Evolutionary conservation across 1,284 basidiomycete genomes (phyloP), one percentile per base, ranked within the genome.

Genomic region (Microbotryum silenes-acaulis): DNA sequence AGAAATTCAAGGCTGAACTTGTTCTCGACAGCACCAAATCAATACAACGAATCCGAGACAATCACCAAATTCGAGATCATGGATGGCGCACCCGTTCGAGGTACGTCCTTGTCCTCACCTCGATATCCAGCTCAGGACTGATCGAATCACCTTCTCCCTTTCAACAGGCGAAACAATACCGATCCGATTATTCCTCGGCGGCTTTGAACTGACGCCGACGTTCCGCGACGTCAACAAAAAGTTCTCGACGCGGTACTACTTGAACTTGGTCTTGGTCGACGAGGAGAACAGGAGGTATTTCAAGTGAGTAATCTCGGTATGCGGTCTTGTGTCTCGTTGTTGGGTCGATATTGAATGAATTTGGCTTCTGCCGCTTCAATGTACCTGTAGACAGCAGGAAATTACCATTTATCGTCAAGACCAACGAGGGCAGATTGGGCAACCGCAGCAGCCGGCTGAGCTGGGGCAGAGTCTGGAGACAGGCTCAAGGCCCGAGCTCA

Each of bases 31-130:
- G 77, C 75, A 4, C 96, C 94, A 10, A 98, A 98, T 74, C 91
- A 94, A 77, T 98, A 98, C 78, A 98, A 97, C 75, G 94, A 98
- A 77, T 91, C 88, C 68, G 94, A 98, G 75, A 98, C 94, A 6
- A 98, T 98, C 72, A 97, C 96, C 31, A 98, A 98, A 77, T 97
- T 97, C 74, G 94, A 97, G 77, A 97, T 98, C 72, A 97, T 97
- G 94, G 92, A 96, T 74, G 92, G 91, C 9, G 90, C 91, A 6
- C 91, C 91, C 1, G 91, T 97, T 21, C 82, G 92, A 78, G 90
- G 90, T 85, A 64, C 56, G 81, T 59, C 53, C 5, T 9, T 29
- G 29, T 18, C 50, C 29, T 25, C 31, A 1, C 9, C 31, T 51
- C 51, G 14, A 33, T 16, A 3, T 10, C 51, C 21, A n/a, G 29